Conservation (phyloP, 2,329 filamentous ascomycete species). For the Ascochyta pisi region DNA sequence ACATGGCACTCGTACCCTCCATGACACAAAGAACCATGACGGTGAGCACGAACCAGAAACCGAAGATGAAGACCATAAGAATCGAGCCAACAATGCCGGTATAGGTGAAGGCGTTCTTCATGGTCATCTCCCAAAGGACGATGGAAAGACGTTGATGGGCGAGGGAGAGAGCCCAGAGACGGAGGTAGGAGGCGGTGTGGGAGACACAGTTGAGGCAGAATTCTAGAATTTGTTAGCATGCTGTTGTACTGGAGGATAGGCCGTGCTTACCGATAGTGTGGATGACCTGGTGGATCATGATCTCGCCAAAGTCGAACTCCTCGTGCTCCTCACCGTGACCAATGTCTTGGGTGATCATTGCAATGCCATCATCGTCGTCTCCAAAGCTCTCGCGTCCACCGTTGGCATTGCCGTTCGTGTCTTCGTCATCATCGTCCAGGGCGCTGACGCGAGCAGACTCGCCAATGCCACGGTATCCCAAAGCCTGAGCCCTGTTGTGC, state of each 20-base stretch:
- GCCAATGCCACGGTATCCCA: slow-evolving; percentile 92
- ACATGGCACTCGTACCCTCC: slow-evolving; percentile 96
- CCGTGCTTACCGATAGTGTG: slow-evolving; percentile 87
- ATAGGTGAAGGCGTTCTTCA: slow-evolving; percentile 75
- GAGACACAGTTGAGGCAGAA: slow-evolving; percentile 99
- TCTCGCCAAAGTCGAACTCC: slow-evolving; percentile 95
- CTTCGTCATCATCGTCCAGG: slow-evolving; percentile 84
- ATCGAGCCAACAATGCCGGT: slow-evolving; percentile 74
- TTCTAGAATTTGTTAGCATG: slow-evolving; percentile 62
- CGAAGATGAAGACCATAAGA: slow-evolving; percentile 82
- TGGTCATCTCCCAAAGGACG: slow-evolving; percentile 96
- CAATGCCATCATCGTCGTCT: slow-evolving; percentile 81
- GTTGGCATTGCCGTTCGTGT: slow-evolving; percentile 63
- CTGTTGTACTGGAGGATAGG: not conserved
- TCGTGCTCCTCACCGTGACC: slow-evolving; percentile 78
- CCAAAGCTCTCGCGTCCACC: slow-evolving; percentile 70
- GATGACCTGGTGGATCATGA: slow-evolving; percentile 99
- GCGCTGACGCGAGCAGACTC: slow-evolving; percentile 89
- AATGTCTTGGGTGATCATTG: slow-evolving; percentile 88
- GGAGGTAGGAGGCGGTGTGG: slow-evolving; percentile 97
- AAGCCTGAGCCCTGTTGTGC: slow-evolving; percentile 84
- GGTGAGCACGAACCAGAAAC: slow-evolving; percentile 87
- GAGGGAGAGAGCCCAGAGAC: slow-evolving; percentile 95
- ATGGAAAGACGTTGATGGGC: slow-evolving; percentile 97
- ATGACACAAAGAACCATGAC: slow-evolving; percentile 85